phyloP scores from a whole-genome alignment of 23 red algal species.

The Gracilariopsis chorda region DNA sequence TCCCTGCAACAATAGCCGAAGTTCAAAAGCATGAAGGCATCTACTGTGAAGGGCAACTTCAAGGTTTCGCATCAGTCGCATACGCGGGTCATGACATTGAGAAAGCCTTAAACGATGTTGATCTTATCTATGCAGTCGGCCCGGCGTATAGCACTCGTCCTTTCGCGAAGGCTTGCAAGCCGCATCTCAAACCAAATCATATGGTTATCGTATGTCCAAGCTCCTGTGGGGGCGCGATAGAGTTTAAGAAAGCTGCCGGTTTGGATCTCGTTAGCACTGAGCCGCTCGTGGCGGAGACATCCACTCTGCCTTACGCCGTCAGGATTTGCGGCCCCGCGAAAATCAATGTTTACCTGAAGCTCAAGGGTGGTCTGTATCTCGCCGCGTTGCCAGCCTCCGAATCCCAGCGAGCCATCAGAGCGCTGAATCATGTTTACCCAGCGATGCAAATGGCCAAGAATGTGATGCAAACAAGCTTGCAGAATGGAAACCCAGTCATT shows the following conservation, averaged over 20 bases:
- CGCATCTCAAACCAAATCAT: neutral
- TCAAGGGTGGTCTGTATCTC: neutral
- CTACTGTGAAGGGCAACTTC: neutral
- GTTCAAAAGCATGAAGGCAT: neutral
- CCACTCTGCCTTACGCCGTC: neutral
- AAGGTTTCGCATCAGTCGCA: neutral
- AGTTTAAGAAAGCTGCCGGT: neutral
- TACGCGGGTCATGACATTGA: neutral
- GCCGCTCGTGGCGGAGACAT: constrained; percentile 17
- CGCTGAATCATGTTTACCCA: neutral
- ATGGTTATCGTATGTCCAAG: neutral
- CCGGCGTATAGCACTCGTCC: constrained; percentile 9
- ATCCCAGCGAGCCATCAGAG: neutral
- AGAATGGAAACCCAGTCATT: constrained; percentile 9
- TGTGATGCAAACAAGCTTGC: neutral
- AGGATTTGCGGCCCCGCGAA: neutral
- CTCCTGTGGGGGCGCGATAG: constrained; percentile 5
- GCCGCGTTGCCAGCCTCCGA: neutral
- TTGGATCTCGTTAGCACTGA: neutral
- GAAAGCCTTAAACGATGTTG: neutral
- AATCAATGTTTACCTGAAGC: constrained; percentile 1
- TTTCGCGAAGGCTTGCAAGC: constrained; percentile 1
- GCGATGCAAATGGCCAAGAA: neutral
- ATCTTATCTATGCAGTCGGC: neutral
- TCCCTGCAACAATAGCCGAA: neutral